Base-by-base conservation (phyloP, 495 filamentous ascomycete species). In the Paragyromitra xinjiangensis region DNA sequence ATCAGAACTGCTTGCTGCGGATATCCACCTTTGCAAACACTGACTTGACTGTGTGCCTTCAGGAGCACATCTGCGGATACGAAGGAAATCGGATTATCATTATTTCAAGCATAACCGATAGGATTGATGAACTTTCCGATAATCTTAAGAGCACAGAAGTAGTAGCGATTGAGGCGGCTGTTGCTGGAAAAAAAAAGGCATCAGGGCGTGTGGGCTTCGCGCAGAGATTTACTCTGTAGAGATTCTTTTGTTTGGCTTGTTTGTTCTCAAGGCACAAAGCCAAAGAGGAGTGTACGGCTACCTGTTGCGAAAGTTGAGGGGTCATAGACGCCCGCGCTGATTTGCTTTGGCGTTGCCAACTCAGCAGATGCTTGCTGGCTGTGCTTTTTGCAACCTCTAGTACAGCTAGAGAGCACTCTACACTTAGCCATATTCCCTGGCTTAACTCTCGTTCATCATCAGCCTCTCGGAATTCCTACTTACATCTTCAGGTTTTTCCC, bases 401-500 rank as follows among this genome's bases (percentile, higher is more conserved):
- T 14, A 6, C 3, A 48, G 16, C 16, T 48, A 48, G 44, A 48
- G 44, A 48, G 14, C 44, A 12, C 44, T 14, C 16, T 16, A 29
- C 22, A 6, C 55, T 59, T 62, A 9, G 42, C 40, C 44, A 3
- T 16, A 53, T 53, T 64, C 55, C 24, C 66, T 69, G 66, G 51
- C 68, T 62, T 34, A 44, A 71, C 59, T 64, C 51, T 63, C 55
- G 45, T 75, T 75, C 40, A 56, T 16, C 56, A 40, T 50, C 58
- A 71, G 37, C 73, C 74, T 59, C 40, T 71, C 69, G 16, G 40
- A 48, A 74, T 62, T 68, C 48, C 53, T 72, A 75, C 71, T 77
- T 78, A 72, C 75, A 78, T 66, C 74, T 78, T 71, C 68, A 66
- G 26, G 34, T 71, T 77, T 44, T 37, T 66, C 26, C 40, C 56